A percentile compares a stretch with the other conserved stretches of the same genome.
Conservation (phyloP, 495 filamentous ascomycete species). For the Talaromyces proteolyticus region DNA sequence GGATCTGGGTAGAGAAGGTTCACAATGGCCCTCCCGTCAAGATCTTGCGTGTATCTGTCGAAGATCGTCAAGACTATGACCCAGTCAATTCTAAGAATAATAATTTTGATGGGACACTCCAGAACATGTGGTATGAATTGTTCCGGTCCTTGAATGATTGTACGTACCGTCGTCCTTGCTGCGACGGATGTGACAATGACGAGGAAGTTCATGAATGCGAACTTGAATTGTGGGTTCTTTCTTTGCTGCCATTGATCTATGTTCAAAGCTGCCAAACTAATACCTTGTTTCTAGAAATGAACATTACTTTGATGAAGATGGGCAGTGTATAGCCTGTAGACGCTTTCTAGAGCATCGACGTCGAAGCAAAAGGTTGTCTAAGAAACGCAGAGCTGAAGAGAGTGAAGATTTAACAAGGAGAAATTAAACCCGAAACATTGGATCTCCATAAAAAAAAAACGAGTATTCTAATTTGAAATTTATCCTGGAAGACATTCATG, state of each 20-base stretch:
- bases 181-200: background rate
- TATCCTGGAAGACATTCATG: too few relatives aligned
- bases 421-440: too few relatives aligned
- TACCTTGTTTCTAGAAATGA: background rate
- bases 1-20: background rate
- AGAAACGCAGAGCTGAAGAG: background rate
- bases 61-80: background rate
- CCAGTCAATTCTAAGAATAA: too few relatives aligned
- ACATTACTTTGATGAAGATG: conserved; percentile 4
- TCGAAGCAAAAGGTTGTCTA: background rate
- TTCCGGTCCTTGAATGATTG: conserved; percentile 4
- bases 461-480: too few relatives aligned
- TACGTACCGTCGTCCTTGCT: background rate
- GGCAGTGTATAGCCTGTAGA: conserved; percentile 1
- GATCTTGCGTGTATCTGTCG: background rate
- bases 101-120: background rate
- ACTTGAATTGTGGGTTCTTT: background rate
- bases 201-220: background rate
- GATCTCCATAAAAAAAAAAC: too few relatives aligned
- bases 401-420: too few relatives aligned
- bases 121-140: too few relatives aligned
- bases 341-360: background rate
- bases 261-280: too few relatives aligned
- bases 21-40: background rate
- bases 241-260: background rate